A percentile compares a stretch with the other conserved stretches of the same genome.
These are phyloP conservation scores for Thuidium tamariscinum DNA, from an alignment of 225 moss, liverwort and hornwort genomes.

Conservation along the genomic window DNA sequence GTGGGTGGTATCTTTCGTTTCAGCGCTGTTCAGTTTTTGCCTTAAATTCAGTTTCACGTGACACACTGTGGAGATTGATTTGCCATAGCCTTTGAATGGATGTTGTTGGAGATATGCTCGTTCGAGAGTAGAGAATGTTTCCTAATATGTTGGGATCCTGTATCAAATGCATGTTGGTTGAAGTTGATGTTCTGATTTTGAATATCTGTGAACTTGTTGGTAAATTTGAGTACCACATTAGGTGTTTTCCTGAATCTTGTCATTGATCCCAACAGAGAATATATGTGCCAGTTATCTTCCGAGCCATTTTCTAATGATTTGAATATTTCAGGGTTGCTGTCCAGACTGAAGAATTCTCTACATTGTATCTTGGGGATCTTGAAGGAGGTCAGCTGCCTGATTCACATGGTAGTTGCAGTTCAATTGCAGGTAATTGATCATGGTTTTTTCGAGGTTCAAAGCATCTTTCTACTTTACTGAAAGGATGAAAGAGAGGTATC, in stretches of 20 bases:
- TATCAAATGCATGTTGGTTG: not conserved
- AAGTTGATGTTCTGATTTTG: not conserved
- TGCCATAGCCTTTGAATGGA: not conserved
- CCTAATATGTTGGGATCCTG: not conserved
- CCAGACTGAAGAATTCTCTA: slow-evolving; percentile 63
- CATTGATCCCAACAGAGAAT: not conserved
- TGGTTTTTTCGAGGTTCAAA: not conserved
- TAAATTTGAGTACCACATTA: not conserved
- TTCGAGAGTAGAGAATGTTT: not conserved
- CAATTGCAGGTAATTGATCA: slow-evolving; percentile 39
- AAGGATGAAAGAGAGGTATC: not conserved
- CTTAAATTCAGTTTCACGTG: not conserved
- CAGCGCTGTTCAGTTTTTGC: not conserved
- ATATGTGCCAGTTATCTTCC: not conserved
- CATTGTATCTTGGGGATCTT: slow-evolving; percentile 68
- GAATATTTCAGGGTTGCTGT: slow-evolving; percentile 45
- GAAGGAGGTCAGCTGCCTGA: slow-evolving; percentile 63
- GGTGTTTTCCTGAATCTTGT: not conserved
- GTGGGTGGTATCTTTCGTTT: slow-evolving; percentile 17
- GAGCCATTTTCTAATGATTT: not conserved
- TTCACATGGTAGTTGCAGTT: slow-evolving; percentile 22
- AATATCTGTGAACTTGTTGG: not conserved
- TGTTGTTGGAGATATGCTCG: not conserved
- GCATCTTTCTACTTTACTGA: not conserved
- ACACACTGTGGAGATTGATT: not conserved